A percentile compares a stretch with the other conserved stretches of the same genome.
These are phyloP conservation scores for Leccinum solheimii DNA, from an alignment of 1,284 basidiomycete species.

Conservation along the genomic window DNA sequence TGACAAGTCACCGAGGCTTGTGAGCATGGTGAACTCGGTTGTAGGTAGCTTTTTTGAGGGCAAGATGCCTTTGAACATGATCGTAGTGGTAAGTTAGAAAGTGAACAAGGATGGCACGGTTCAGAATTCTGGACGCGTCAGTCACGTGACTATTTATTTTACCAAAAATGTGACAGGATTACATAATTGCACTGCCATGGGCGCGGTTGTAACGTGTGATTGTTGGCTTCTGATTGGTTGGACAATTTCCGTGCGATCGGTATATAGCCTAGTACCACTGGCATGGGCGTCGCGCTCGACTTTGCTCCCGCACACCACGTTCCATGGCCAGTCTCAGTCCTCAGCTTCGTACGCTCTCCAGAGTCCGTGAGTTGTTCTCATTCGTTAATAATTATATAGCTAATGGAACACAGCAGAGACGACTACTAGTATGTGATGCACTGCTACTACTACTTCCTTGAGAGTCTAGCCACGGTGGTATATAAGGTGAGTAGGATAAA, in stretches of 20 bases:
- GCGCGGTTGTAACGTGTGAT: conserved; percentile 19
- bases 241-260: conserved; percentile 38
- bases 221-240: conserved; percentile 22
- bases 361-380: conserved; percentile 7
- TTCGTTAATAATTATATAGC: conserved; percentile 4
- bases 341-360: not conserved
- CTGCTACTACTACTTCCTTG: conserved; percentile 12
- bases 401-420: conserved; percentile 20
- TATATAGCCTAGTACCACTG: conserved; percentile 29
- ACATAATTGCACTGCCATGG: conserved; percentile 25
- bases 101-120: conserved; percentile 24
- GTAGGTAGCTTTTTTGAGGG: conserved; percentile 62
- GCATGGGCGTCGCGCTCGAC: conserved; percentile 4
- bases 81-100: conserved; percentile 6
- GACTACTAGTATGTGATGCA: conserved; percentile 15
- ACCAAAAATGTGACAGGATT: conserved; percentile 8
- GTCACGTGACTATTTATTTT: conserved; percentile 38
- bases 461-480: conserved; percentile 10
- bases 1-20: conserved; percentile 46
- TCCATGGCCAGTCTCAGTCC: not conserved
- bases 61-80: conserved; percentile 75
- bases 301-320: not conserved
- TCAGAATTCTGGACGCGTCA: conserved; percentile 32
- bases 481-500: conserved; percentile 28
- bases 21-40: conserved; percentile 71